Base-by-base conservation (phyloP, 768 basidiomycete genomes). In the Pluteus cervinus region DNA sequence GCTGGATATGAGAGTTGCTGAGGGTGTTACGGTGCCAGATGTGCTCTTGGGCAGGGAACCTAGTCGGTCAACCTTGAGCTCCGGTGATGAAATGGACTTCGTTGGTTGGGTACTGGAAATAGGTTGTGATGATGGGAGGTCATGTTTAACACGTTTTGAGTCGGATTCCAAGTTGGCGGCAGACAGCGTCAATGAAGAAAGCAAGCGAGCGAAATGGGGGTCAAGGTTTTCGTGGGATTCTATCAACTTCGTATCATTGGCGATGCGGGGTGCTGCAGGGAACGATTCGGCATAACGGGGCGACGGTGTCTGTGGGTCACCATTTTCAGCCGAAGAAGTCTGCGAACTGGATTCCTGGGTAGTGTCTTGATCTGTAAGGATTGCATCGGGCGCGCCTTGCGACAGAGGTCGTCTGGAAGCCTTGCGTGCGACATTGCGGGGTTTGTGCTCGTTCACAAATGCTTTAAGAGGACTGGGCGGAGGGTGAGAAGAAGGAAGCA, bases 151-250 rank as follows among this genome's bases (percentile, higher is more conserved):
- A n/a, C n/a, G n/a, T n/a, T n/a, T n/a, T n/a, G n/a, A n/a, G n/a
- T n/a, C n/a, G n/a, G n/a, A n/a, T n/a, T n/a, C n/a, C n/a, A n/a
- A n/a, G n/a, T n/a, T 50, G 12, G 56, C 49, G 22, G 69, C 70
- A 24, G 84, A 86, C 31, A 77, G 55, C 5, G 76, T 75, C 34
- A 86, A 62, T 4, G 75, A 75, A 30, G 67, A 74, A 35, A 87
- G 61, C 6, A 87, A 65, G 21, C 75, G 69, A 14, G 83, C 82
- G 52, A 87, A 74, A 45, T 86, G 81, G 22, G 82, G 79, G 52
- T 86, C 82, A 46, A 81, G 57, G 34, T 58, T 42, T 29, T 64
- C 57, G n/a, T n/a, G n/a, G n/a, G n/a, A n/a, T n/a, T n/a, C n/a
- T n/a, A n/a, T n/a, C n/a, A n/a, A n/a, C n/a, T n/a, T n/a, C 14